phyloP scores from a whole-genome alignment of 163 green algal genomes.

The Chlorella variabilis region DNA sequence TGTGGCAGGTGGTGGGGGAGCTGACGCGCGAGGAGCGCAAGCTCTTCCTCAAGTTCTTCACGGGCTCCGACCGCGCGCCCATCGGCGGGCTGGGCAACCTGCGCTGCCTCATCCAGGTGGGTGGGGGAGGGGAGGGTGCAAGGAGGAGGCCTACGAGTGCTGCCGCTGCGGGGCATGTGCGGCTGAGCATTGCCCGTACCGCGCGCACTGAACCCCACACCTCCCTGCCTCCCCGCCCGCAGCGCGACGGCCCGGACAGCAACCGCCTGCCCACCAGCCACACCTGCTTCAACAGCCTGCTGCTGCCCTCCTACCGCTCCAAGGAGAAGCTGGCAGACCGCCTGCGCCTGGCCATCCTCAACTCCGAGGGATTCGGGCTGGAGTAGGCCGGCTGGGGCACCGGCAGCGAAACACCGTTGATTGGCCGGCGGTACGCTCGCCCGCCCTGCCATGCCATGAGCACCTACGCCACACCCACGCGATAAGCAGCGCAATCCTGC shows the following conservation, averaged over 20 bases:
- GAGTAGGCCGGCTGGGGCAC: conserved; percentile 43
- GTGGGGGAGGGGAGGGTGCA: not conserved
- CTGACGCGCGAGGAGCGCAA: conserved; percentile 83
- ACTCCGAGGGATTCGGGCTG: conserved; percentile 94
- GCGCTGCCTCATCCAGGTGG: conserved; percentile 73
- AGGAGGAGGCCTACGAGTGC: no score
- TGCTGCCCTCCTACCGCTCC: conserved; percentile 88
- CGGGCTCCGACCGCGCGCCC: conserved; percentile 84
- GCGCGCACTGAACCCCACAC: no score
- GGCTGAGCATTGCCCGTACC: no score
- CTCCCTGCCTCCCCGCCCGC: conserved; percentile 24
- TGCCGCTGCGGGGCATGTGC: no score
- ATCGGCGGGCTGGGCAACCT: conserved; percentile 92
- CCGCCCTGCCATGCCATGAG: not conserved
- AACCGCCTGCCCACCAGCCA: conserved; percentile 92
- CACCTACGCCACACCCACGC: no score
- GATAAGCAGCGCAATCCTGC: no score
- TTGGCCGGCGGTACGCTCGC: no score
- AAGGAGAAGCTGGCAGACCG: conserved; percentile 76
- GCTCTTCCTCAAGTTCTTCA: conserved; percentile 97
- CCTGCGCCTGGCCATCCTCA: conserved; percentile 92
- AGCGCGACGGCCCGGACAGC: conserved; percentile 84
- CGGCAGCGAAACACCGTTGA: no score
- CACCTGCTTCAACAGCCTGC: conserved; percentile 97
- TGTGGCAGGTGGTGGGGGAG: conserved; percentile 85